These are phyloP conservation scores for Amaranthus tricolor DNA, from an alignment of 179 eudicot genomes.

Conservation along the genomic window DNA sequence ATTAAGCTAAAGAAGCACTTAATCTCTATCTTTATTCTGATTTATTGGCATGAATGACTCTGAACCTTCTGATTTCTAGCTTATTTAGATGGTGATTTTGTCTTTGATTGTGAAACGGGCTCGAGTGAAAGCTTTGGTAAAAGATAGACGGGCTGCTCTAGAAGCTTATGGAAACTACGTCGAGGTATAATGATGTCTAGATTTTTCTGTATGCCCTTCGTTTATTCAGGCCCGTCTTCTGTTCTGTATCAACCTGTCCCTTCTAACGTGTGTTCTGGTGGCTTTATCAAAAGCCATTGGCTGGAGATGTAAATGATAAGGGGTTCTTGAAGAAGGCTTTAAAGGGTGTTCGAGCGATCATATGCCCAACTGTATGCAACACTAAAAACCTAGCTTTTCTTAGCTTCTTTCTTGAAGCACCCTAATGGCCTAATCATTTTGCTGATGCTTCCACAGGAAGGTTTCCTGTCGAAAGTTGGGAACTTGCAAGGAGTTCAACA, in stretches of 20 bases:
- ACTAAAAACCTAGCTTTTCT: not conserved
- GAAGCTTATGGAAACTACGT: conserved; percentile 96
- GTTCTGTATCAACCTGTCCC: not conserved
- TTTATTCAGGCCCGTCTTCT: not conserved
- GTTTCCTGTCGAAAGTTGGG: conserved; percentile 55
- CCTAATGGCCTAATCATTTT: not conserved
- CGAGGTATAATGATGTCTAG: conserved; percentile 50
- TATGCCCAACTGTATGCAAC: conserved; percentile 77
- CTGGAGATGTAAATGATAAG: conserved; percentile 58
- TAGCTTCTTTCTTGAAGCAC: not conserved
- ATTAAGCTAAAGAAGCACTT: not conserved
- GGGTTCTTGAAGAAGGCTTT: conserved; percentile 62
- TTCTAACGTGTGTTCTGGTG: not conserved
- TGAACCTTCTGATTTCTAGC: conserved; percentile 32
- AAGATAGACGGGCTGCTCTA: conserved; percentile 75
- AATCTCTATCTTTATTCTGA: not conserved
- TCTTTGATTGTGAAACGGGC: conserved; percentile 75
- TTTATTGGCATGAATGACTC: conserved; percentile 15
- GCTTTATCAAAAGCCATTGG: conserved; percentile 45
- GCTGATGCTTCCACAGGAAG: conserved; percentile 55
- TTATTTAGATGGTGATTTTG: conserved; percentile 78
- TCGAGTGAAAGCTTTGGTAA: conserved; percentile 84
- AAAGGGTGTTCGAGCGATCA: conserved; percentile 71
- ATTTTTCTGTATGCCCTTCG: not conserved
- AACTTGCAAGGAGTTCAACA: conserved; percentile 72